Percentiles rank a stretch among this genome's conserved stretches.
Conservation (phyloP, 805 yeast genomes). For the Grigorovia transvaalensis region DNA sequence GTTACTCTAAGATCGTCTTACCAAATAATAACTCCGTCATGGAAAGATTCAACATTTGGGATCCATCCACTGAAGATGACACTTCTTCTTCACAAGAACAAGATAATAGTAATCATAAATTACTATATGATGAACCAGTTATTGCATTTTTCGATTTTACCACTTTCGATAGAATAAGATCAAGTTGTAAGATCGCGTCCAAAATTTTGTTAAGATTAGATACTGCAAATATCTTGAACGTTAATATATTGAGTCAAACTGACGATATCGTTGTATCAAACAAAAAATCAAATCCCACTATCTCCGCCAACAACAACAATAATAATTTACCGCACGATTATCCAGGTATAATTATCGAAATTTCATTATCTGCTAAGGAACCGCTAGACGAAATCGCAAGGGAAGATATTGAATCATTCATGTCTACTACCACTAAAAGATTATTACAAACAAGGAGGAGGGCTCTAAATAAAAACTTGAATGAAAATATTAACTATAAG, state of each 20-base stretch:
- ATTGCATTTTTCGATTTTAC: conserved; percentile 42
- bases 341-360: conserved; percentile 34
- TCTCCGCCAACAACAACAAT: conserved; percentile 2
- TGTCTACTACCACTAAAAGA: conserved; percentile 12
- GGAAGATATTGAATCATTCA: conserved; percentile 17
- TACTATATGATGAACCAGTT: conserved; percentile 1
- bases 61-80: neutral
- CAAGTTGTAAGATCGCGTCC: conserved; percentile 40
- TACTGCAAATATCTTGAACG: conserved; percentile 36
- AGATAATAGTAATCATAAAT: conserved; percentile 18
- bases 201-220: conserved; percentile 49
- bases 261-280: conserved; percentile 20
- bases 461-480: neutral
- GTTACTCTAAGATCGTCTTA: conserved; percentile 52
- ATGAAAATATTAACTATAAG: no score
- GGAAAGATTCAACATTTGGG: conserved; percentile 41
- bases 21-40: conserved; percentile 55
- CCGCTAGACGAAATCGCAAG: conserved; percentile 14
- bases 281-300: conserved; percentile 13
- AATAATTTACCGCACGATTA: conserved; percentile 26
- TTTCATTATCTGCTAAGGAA: conserved; percentile 30
- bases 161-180: conserved; percentile 38
- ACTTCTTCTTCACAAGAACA: conserved; percentile 4
- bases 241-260: conserved; percentile 36
- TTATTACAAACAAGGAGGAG: neutral